Evolutionary conservation across 176 grass and related monocot genomes (phyloP).

Genomic region (Raddia distichophylla): DNA sequence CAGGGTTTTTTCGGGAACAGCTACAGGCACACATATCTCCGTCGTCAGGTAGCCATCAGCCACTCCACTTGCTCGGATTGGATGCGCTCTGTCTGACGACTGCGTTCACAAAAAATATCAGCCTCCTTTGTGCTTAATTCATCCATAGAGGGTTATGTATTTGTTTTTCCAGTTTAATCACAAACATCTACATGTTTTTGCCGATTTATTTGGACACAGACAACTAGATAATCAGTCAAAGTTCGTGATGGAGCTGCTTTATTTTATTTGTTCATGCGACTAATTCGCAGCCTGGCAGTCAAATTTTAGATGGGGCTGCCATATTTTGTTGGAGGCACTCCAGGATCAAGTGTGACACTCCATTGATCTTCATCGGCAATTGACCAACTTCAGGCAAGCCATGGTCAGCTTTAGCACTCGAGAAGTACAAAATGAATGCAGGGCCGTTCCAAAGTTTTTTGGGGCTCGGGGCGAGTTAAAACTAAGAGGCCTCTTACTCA

Average conservation of each 20-base stretch:
- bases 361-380: not conserved
- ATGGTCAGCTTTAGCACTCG: not conserved
- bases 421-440: not conserved
- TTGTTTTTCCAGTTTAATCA: not conserved
- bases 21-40: not conserved
- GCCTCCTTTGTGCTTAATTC: not conserved
- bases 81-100: not conserved
- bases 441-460: no score
- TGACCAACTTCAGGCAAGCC: not conserved
- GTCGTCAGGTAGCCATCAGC: not conserved
- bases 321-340: not conserved
- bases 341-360: not conserved
- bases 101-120: not conserved
- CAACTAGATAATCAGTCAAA: not conserved
- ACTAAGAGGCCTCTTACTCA: no score
- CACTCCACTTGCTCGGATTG: conserved; percentile 23
- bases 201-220: not conserved
- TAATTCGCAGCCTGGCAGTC: not conserved
- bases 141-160: not conserved
- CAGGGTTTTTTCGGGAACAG: not conserved
- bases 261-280: not conserved
- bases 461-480: no score
- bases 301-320: not conserved
- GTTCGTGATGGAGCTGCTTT: not conserved
- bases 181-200: not conserved